These are phyloP conservation scores for Fusarium albosuccineum DNA, from an alignment of 2,329 filamentous ascomycete genomes.

Conservation along the genomic window DNA sequence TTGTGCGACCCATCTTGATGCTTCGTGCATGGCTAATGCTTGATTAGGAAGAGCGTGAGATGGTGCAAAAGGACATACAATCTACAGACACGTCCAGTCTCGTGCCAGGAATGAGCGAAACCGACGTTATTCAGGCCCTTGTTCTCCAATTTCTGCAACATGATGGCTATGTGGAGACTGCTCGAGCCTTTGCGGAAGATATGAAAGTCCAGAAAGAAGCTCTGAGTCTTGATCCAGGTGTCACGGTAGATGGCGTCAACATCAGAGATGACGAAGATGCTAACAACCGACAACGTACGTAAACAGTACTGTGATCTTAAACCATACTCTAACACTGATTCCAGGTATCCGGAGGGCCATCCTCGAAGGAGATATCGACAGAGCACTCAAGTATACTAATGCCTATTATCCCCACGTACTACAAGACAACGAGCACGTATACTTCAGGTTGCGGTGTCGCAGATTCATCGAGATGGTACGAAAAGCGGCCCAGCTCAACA, in stretches of 20 bases:
- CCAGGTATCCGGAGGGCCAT: conserved; percentile 88
- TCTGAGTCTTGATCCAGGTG: conserved; percentile 69
- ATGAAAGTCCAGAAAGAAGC: conserved; percentile 79
- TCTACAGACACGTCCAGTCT: conserved; percentile 70
- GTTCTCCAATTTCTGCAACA: conserved; percentile 90
- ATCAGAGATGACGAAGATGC: conserved; percentile 88
- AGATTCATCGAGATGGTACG: conserved; percentile 97
- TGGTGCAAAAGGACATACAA: conserved; percentile 71
- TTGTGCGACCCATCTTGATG: background rate
- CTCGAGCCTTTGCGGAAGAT: conserved; percentile 87
- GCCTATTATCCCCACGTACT: conserved; percentile 85
- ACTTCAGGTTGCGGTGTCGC: conserved; percentile 88
- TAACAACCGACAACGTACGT: conserved; percentile 84
- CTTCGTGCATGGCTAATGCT: conserved; percentile 26
- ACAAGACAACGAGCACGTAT: conserved; percentile 82
- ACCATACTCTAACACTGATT: conserved; percentile 28
- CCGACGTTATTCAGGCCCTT: conserved; percentile 83
- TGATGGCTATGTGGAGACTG: conserved; percentile 95
- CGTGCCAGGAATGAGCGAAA: conserved; percentile 76
- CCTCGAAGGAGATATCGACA: conserved; percentile 91
- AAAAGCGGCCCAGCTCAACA: conserved; percentile 74
- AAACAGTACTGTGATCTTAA: background rate
- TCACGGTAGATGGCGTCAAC: conserved; percentile 70
- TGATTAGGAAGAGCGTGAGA: conserved; percentile 69
- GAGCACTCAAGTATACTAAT: conserved; percentile 84